Base-by-base conservation (phyloP, 1,139 yeast species). In the Arxiozyma heterogenica region DNA sequence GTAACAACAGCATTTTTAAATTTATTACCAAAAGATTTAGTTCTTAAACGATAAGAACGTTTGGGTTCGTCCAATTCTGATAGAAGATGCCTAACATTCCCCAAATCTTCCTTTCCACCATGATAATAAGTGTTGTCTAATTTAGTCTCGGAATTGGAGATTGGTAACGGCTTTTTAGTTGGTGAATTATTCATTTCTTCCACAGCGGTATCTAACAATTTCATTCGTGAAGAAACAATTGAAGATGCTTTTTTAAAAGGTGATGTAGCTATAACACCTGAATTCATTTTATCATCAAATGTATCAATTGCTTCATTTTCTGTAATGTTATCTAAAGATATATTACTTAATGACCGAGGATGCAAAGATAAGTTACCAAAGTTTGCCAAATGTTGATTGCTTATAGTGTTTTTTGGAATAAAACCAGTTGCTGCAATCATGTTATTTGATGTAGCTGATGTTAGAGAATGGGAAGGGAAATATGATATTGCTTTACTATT, bases 1-100 rank as follows among this genome's bases (percentile, higher is more conserved):
- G 86, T 81, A 12, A 94, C 99, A 63, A 85, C 87, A 8, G 83
- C 93, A 58, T 82, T 83, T 59, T 84, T 75, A 34, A 88, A 77
- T 61, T 84, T 85, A 49, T 85, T 85, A 22, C 95, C 82, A 18
- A 72, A 68, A 0, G 73, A 66, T 54, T 69, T 68, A 45, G 70
- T 75, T 57, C 86, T 69, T 17, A 83, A 78, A 53, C 85, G 62
- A 30, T 53, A 58, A 3, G 71, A 68, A 51, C 71, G 61, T 49
- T 63, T 66, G 5, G 69, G 71, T 51, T 63, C 70, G 20, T 41
- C 25, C 20, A 48, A 41, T 9, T 41, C 45, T 22, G 50, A 43
- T 15, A 44, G 22, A 20, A 21, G 11, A 7, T 46, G 21, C 38
- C 34, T 21, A 18, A 17, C 34, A 4, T 34, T 30, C 6, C 11